phyloP scores from a whole-genome alignment of 768 basidiomycete genomes.

The Boletellus emodensis region DNA sequence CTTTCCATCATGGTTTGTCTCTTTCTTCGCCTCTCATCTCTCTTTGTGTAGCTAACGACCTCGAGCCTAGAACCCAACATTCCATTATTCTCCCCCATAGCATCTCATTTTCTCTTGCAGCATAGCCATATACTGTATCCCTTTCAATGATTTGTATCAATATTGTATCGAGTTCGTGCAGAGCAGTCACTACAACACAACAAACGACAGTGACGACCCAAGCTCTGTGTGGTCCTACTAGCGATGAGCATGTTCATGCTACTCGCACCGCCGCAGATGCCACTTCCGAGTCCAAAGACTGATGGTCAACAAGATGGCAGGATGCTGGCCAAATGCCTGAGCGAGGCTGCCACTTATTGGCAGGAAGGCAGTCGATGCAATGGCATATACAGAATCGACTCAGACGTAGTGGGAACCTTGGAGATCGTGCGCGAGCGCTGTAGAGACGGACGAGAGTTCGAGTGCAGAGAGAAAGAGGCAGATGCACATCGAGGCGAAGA shows the following conservation, averaged over 20 bases:
- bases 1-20: no score
- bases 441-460: slow-evolving; percentile 25
- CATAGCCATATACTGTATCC: no score
- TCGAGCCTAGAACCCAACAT: no score
- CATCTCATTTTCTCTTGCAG: no score
- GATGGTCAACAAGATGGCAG: slow-evolving; percentile 22
- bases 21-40: no score
- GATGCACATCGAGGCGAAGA: slow-evolving; percentile 25
- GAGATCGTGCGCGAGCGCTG: slow-evolving; percentile 30
- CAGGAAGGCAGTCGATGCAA: slow-evolving; percentile 35
- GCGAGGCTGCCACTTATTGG: slow-evolving; percentile 35
- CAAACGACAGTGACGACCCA: slow-evolving; percentile 13
- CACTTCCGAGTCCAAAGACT: slow-evolving; percentile 34
- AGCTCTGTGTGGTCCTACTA: slow-evolving; percentile 30
- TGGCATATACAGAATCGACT: slow-evolving; percentile 36
- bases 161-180: no score
- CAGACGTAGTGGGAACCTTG: slow-evolving; percentile 31
- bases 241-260: slow-evolving; percentile 22
- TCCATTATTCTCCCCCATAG: no score
- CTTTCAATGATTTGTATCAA: no score
- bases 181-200: no score
- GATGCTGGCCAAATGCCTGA: slow-evolving; percentile 29
- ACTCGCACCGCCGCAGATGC: slow-evolving; percentile 30
- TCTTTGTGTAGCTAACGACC: no score
- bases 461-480: slow-evolving; percentile 28